A percentile compares a stretch with the other conserved stretches of the same genome.
Conservation (phyloP, 148 eudicot genomes). For the Amaranthus palmeri region DNA sequence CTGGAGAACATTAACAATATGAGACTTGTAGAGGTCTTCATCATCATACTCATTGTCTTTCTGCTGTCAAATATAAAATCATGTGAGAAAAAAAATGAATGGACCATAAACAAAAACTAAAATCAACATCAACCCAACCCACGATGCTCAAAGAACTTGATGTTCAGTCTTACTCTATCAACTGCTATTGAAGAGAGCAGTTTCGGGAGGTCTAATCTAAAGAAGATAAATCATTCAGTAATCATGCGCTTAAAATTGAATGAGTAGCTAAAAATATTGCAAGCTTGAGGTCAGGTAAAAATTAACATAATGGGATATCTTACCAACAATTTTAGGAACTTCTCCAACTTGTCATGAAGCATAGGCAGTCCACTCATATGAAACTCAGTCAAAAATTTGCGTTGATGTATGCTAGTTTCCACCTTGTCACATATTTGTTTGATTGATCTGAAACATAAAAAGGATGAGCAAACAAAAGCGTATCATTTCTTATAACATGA, state of each 20-base stretch:
- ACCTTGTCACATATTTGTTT: constrained; percentile 53
- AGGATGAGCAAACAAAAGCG: not conserved
- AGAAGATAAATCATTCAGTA: not conserved
- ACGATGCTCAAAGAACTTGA: not conserved
- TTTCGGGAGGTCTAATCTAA: constrained; percentile 1
- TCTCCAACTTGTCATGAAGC: constrained; percentile 85
- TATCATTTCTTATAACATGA: not conserved
- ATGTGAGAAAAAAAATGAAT: constrained; percentile 16
- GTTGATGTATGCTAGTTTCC: constrained; percentile 40
- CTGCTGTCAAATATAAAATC: constrained; percentile 40
- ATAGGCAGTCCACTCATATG: constrained; percentile 71
- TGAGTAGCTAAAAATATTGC: not conserved
- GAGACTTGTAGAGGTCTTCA: constrained; percentile 50
- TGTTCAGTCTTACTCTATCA: not conserved
- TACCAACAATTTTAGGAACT: constrained; percentile 76
- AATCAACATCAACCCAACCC: not conserved
- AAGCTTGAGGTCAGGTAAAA: not conserved
- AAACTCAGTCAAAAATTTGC: constrained; percentile 56
- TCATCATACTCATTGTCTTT: constrained; percentile 52
- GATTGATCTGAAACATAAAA: constrained; percentile 48
- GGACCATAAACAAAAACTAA: not conserved
- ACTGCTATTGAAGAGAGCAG: constrained; percentile 3
- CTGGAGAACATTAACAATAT: constrained; percentile 77
- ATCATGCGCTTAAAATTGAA: not conserved
- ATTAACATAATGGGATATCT: constrained; percentile 20